Conservation (phyloP, 768 basidiomycete genomes). For the Mycena galericulata region DNA sequence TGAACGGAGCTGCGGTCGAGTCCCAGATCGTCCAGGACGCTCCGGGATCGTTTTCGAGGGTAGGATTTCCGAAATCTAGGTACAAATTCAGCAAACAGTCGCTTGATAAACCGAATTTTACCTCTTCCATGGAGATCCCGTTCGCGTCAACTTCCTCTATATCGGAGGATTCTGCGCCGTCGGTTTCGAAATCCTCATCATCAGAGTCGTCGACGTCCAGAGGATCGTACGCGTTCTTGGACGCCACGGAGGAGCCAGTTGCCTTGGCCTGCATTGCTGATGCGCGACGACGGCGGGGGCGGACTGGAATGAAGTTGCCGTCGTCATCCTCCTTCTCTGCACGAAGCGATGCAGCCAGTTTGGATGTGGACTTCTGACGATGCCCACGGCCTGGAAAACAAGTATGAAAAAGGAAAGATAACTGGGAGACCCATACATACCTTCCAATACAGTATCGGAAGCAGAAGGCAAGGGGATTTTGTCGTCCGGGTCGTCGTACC, state of each 20-base stretch:
- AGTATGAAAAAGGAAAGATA: too few species aligned
- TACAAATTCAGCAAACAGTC: neutral
- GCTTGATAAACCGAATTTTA: neutral
- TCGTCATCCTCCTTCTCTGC: conserved; percentile 1
- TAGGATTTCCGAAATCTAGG: conserved; percentile 3
- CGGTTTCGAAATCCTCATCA: conserved; percentile 1
- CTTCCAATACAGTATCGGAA: neutral
- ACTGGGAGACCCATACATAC: too few species aligned
- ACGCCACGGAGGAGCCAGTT: neutral
- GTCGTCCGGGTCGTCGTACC: neutral
- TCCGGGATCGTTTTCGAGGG: conserved; percentile 5
- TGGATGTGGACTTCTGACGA: neutral
- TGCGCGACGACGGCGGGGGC: neutral
- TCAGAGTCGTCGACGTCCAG: conserved; percentile 1
- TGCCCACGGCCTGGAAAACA: neutral
- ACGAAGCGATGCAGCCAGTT: neutral
- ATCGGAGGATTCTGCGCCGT: neutral
- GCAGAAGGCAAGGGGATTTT: neutral
- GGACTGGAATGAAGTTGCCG: neutral
- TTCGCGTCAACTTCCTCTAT: neutral
- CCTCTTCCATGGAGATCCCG: conserved; percentile 2
- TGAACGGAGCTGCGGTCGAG: neutral
- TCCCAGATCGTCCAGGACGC: neutral
- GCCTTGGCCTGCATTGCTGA: neutral
- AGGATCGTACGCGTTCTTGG: neutral